Evolutionary conservation across 805 yeast genomes (phyloP), one percentile per base, ranked within the genome.

Genomic region (Ogataea trehaloabstinens): DNA sequence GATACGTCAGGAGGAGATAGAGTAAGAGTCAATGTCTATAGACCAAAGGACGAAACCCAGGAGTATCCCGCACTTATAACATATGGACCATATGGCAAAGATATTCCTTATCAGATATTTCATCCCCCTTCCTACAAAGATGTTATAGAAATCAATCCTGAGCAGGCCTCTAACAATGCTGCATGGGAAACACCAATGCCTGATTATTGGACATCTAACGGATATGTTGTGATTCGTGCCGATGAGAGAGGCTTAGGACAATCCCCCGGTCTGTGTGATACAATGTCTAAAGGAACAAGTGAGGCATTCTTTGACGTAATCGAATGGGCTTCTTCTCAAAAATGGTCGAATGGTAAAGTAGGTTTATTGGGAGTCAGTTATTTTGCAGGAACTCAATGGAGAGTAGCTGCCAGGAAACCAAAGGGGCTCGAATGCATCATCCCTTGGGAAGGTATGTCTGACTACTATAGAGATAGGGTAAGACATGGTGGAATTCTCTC

Each of bases 401-500:
- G 42, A 29, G 42, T 38, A 16, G 42, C 42, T 3, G 42, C 42
- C 2, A 38, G 42, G 32, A 38, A 38, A 34, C 42, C 42, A 5
- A 38, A 38, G 17, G 42, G 42, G 4, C 31, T 38, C 13, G 21
- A 30, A 10, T 38, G 42, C 29, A 38, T 38, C 10, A 38, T 38
- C 18, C 42, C 42, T 10, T 38, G 42, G 42, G 42, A 38, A 22
- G 42, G 42, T 13, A 38, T 38, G 42, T 38, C 42, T 17, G 42
- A 38, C 15, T 38, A 38, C 20, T 38, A 38, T 33, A 34, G 42
- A 33, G 42, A 38, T 24, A 33, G 42, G 34, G 42, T 34, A 19
- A 33, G 42, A 19, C 42, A 38, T 21, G 42, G 42, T 3, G 42
- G 42, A 22, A 38, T 38, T 24, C 30, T 38, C n/a, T 38, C 42